These are phyloP conservation scores for Phytophthora pistaciae DNA, from an alignment of 352 stramenopile species.

Conservation along the genomic window DNA sequence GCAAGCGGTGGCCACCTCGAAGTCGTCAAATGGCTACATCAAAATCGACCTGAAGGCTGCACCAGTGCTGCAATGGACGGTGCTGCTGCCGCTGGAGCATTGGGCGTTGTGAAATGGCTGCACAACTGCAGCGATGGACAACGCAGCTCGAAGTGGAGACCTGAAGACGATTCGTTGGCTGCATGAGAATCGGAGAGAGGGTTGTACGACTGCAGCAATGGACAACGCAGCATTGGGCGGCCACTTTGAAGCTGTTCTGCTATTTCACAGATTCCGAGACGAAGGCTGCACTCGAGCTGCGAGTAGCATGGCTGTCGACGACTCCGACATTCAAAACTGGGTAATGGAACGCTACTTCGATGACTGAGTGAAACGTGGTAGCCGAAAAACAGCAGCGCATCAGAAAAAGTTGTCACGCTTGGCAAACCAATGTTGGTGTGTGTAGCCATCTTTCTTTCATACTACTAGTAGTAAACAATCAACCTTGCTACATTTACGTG, in stretches of 20 bases:
- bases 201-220: slow-evolving; percentile 29
- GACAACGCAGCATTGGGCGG: slow-evolving; percentile 15
- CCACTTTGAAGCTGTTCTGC: slow-evolving; percentile 16
- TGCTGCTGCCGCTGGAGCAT: neutral
- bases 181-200: slow-evolving; percentile 16
- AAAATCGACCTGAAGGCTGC: neutral
- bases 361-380: too few species aligned
- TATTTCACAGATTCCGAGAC: neutral
- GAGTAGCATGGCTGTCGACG: too few species aligned
- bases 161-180: slow-evolving; percentile 13
- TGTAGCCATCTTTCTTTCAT: too few species aligned
- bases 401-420: too few species aligned
- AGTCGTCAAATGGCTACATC: slow-evolving; percentile 2
- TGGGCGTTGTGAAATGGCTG: slow-evolving; percentile 5
- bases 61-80: neutral
- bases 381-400: too few species aligned
- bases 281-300: slow-evolving; percentile 18
- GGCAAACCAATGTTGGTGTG: too few species aligned
- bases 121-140: neutral
- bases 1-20: neutral
- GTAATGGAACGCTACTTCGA: too few species aligned
- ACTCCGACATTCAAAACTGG: too few species aligned
- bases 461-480: too few species aligned
- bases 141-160: neutral
- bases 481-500: too few species aligned